Base-by-base conservation (phyloP, 352 stramenopile species). In the Pythium monospermum region DNA sequence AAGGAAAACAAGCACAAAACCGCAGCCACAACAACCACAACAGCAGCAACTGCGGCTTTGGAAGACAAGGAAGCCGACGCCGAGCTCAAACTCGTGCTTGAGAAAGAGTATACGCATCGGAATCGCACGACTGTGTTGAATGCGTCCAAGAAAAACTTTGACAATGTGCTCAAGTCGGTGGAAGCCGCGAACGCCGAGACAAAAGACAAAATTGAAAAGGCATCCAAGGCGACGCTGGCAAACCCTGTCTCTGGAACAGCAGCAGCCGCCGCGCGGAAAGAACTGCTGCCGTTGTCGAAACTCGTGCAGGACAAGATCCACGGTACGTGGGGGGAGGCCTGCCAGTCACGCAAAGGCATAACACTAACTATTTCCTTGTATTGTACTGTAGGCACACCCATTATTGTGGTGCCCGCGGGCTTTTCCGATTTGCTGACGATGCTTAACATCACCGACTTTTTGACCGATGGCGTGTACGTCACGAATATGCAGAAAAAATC, bases 361-460 rank as follows among this genome's bases (percentile, higher is more conserved):
- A n/a, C n/a, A n/a, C n/a, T n/a, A n/a, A n/a, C n/a, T n/a, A n/a
- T n/a, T n/a, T n/a, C n/a, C n/a, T n/a, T n/a, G n/a, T n/a, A n/a
- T n/a, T n/a, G n/a, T n/a, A n/a, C n/a, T n/a, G 18, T 44, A 88
- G 77, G 83, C 19, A 95, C 77, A 7, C 84, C 84, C n/a, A 96
- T 96, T 48, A 96, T 96, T 66, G 83, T 96, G 23, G 81, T 96
- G 8, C 87, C 87, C 0, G 86, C 85, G 0, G 84, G 85, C 2
- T 87, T 88, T 41, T 93, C 83, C 23, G 83, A 95, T 42, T 41
- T 95, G 38, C 78, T 96, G 26, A 96, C 83, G 36, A 86, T 96
- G 73, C 71, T 94, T 27, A 96, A 96, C 46, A 81, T 76, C 35
- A 85, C 77, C 30, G 87, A 96, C 49, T 96, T 96, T 53, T 49